Percentiles rank a stretch among this genome's conserved stretches.
Evolutionary conservation across 306 rosid genomes (phyloP).

Genomic region (Acacia crassicarpa): DNA sequence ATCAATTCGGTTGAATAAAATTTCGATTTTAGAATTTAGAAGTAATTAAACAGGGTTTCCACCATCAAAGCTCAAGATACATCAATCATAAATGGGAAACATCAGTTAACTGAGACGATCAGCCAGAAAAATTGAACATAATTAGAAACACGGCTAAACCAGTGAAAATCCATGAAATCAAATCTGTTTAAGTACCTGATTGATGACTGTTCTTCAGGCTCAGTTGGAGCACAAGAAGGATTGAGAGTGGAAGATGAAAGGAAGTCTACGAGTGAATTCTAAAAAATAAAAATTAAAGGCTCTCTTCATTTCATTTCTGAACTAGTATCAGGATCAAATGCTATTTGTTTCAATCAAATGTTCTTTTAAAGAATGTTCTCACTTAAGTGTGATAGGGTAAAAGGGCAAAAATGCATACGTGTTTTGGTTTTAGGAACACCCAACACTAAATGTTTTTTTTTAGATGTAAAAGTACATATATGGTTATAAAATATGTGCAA

Average conservation of each 20-base stretch:
- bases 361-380: no score
- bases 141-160: slow-evolving; percentile 17
- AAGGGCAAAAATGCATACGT: no score
- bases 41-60: slow-evolving; percentile 20
- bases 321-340: no score
- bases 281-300: not conserved
- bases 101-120: slow-evolving; percentile 15
- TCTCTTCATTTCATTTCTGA: no score
- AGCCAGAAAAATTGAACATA: slow-evolving; percentile 2
- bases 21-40: slow-evolving; percentile 14
- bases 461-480: no score
- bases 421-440: no score
- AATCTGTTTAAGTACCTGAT: slow-evolving; percentile 25
- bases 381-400: no score
- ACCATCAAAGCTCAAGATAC: slow-evolving; percentile 29
- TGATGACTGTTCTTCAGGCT: slow-evolving; percentile 17
- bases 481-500: no score
- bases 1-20: slow-evolving; percentile 24
- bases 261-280: not conserved
- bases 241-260: slow-evolving; percentile 23
- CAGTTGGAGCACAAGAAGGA: slow-evolving; percentile 30
- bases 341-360: no score
- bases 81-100: slow-evolving; percentile 15
- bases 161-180: not conserved
- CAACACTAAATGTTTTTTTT: no score